Base-by-base conservation (phyloP, 2,329 filamentous ascomycete genomes). In the Botryosphaeria agaves region DNA sequence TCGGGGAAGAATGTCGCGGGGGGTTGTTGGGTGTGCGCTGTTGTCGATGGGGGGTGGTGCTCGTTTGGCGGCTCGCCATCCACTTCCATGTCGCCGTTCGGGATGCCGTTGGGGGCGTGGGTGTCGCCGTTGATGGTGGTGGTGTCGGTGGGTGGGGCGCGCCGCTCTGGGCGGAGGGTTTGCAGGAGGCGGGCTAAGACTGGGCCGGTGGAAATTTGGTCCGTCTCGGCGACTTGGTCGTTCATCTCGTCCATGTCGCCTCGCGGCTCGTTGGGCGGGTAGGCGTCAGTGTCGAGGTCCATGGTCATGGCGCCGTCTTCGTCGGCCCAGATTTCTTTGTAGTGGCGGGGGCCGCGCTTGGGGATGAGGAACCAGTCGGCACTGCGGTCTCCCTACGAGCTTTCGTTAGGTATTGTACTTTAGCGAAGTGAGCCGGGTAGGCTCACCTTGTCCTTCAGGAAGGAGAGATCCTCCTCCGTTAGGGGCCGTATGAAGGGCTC, bases 381-480 rank as follows among this genome's bases (percentile, higher is more conserved):
- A 17, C 8, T 32, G 30, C n/a, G n/a, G n/a, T n/a, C n/a, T n/a
- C n/a, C n/a, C n/a, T n/a, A n/a, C n/a, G n/a, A n/a, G n/a, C n/a
- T n/a, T n/a, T n/a, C n/a, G n/a, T n/a, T n/a, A n/a, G n/a, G n/a
- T n/a, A n/a, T n/a, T n/a, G n/a, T n/a, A n/a, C n/a, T n/a, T n/a
- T n/a, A n/a, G n/a, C n/a, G n/a, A n/a, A n/a, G n/a, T n/a, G n/a
- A n/a, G n/a, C n/a, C n/a, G n/a, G n/a, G n/a, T n/a, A n/a, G n/a
- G 46, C 54, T 41, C 44, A 64, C 66, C 33, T 82, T 70, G 55
- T 98, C 89, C 44, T 85, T 76, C 21, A 98, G 56, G 48, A 94
- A 98, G 1, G 82, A 83, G 27, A 94, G 69, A 47, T 98, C 89
- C 49, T 98, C 89, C 48, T 98, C 89, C 0, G 77, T 81, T 42